Evolutionary conservation across 2,329 filamentous ascomycete species (phyloP).

Genomic region (Clonostachys chloroleuca): DNA sequence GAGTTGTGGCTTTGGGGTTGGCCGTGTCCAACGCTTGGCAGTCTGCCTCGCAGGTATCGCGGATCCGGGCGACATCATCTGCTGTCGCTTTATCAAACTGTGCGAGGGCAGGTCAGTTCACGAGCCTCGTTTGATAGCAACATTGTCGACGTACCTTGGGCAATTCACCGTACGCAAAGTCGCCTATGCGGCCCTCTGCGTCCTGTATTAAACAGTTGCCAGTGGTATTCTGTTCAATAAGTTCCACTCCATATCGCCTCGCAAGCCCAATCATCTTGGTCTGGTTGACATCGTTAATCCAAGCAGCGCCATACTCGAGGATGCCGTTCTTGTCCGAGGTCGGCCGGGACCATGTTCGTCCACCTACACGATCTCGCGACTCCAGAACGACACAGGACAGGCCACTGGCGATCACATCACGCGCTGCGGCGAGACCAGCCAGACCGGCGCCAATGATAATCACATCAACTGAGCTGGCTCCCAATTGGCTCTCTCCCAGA

Average conservation of each 20-base stretch:
- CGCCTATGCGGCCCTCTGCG: slow-evolving; percentile 18
- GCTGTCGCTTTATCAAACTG: slow-evolving; percentile 2
- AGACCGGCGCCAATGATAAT: slow-evolving; percentile 41
- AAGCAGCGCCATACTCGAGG: slow-evolving; percentile 51
- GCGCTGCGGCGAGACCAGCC: slow-evolving; percentile 27
- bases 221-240: slow-evolving; percentile 39
- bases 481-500: neutral
- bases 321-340: slow-evolving; percentile 22
- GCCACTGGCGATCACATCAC: slow-evolving; percentile 23
- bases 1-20: slow-evolving; percentile 7
- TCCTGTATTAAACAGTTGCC: slow-evolving; percentile 37
- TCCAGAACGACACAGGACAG: slow-evolving; percentile 39
- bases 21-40: slow-evolving; percentile 15
- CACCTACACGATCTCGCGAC: slow-evolving; percentile 42
- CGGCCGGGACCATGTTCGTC: slow-evolving; percentile 40
- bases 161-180: slow-evolving; percentile 11
- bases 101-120: neutral
- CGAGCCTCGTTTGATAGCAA: neutral
- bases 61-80: slow-evolving; percentile 6
- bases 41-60: slow-evolving; percentile 18
- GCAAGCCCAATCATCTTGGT: slow-evolving; percentile 31
- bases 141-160: slow-evolving; percentile 9
- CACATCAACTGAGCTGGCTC: slow-evolving; percentile 10
- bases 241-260: slow-evolving; percentile 29
- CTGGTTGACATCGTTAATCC: slow-evolving; percentile 55